Base-by-base conservation (phyloP, 1,284 basidiomycete species). In the Apiotrichum laibachii region DNA sequence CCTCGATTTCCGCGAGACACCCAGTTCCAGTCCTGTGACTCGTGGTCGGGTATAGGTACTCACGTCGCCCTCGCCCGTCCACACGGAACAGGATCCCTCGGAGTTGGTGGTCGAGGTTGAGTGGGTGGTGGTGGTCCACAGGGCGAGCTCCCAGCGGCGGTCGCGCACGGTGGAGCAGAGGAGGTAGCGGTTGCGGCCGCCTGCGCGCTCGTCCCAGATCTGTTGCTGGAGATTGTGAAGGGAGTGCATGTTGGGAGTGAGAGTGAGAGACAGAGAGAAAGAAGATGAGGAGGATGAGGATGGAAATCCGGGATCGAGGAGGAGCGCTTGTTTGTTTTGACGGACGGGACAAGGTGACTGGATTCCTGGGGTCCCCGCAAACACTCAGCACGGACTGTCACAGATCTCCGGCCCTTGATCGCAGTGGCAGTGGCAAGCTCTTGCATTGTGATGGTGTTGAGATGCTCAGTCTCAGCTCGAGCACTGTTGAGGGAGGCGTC, bases 211-310 rank as follows among this genome's bases (percentile, higher is more conserved):
- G 44, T 55, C 48, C 54, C 58, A 63, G 47, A 63, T 49, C 35
- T 61, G 62, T 47, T 63, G 59, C 26, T 56, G 56, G 37, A 63
- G 31, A 47, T 56, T 58, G 62, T 54, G 39, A 33, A 62, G 61
- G 6, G 46, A 16, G 19, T 31, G 16, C 11, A 15, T 21, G 16
- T 15, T 48, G 22, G 45, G 22, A 2, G 11, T 5, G n/a, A 37
- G 44, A 22, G 33, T 26, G 1, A 34, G 33, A 19, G n/a, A 16
- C 6, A 35, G 7, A 9, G 48, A 8, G 2, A 18, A 16, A 40
- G 13, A 15, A 5, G 37, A 21, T 26, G 45, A 37, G 11, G 37
- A 16, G 11, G 10, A 6, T 5, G 37, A 11, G 12, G 12, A 11
- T 2, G 37, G 26, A 31, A 31, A 31, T 31, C 26, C 26, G 26